Percentiles rank a stretch among this genome's conserved stretches.
Evolutionary conservation across 352 stramenopile genomes (phyloP).

Genomic region (Phytophthora pinifolia): DNA sequence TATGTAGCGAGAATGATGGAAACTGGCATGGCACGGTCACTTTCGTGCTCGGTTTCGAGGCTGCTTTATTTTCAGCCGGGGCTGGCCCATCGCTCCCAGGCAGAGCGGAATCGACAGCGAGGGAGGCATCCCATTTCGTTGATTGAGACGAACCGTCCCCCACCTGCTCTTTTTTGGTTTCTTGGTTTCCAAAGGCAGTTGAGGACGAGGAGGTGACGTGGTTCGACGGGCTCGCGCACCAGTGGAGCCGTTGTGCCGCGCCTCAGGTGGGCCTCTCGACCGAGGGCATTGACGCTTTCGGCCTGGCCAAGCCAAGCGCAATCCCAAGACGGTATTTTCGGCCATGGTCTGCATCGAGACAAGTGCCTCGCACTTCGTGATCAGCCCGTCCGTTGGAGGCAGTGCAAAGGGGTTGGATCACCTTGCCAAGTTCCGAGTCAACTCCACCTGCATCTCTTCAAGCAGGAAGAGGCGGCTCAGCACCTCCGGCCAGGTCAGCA

Average conservation of each 20-base stretch:
- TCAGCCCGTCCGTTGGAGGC: slow-evolving; percentile 16
- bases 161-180: slow-evolving; percentile 35
- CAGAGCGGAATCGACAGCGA: slow-evolving; percentile 7
- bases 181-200: slow-evolving; percentile 26
- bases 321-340: slow-evolving; percentile 38
- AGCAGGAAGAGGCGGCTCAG: slow-evolving; percentile 28
- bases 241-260: slow-evolving; percentile 26
- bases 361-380: slow-evolving; percentile 31
- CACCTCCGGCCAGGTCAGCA: slow-evolving; percentile 2
- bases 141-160: slow-evolving; percentile 22
- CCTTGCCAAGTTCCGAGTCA: slow-evolving; percentile 10
- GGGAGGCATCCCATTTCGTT: slow-evolving; percentile 28
- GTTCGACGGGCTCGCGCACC: slow-evolving; percentile 19
- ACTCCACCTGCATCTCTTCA: slow-evolving; percentile 12
- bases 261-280: too few relatives aligned
- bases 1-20: neutral
- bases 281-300: slow-evolving; percentile 13
- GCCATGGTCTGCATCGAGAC: slow-evolving; percentile 32
- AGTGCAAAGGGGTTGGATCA: slow-evolving; percentile 14
- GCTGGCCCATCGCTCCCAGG: slow-evolving; percentile 8
- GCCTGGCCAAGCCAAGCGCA: slow-evolving; percentile 22
- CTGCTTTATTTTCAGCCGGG: slow-evolving; percentile 19
- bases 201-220: slow-evolving; percentile 17
- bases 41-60: slow-evolving; percentile 19
- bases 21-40: neutral